Evolutionary conservation across 768 basidiomycete genomes (phyloP), one percentile per base, ranked within the genome.

Genomic region (Xerocomellus intermedius): DNA sequence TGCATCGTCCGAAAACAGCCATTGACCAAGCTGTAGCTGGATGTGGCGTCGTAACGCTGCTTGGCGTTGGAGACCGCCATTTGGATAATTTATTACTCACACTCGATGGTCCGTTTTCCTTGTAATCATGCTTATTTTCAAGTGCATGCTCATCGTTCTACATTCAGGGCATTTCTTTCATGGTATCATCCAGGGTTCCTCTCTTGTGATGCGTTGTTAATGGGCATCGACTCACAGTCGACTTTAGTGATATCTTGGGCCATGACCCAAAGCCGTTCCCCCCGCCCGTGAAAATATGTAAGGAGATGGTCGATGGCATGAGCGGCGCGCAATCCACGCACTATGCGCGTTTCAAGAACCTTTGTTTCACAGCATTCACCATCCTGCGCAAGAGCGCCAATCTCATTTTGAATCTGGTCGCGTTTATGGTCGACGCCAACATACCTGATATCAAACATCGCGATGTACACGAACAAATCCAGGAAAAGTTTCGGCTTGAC

Each of bases 281-380:
- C 2, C 97, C 97, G 7, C 91, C 94, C 13, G 95, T 98, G 61
- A 99, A 99, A 70, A 91, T 99, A 38, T 98, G 95, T 74, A 95
- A 96, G 66, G 97, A 98, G 69, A 99, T 98, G 97, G 93, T 98
- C 0, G 97, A 99, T 68, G 96, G 91, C 12, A 96, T 99, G 94
- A 97, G 97, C n/a, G 96, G 97, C 12, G 86, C 91, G 2, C 84
- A 90, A 64, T 96, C 94, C 7, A 82, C 89, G n/a, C 96, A 98
- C 69, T 98, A 98, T 71, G 83, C 86, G 24, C 87, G 95, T 30
- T 99, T 99, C 84, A 94, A 98, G 73, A 89, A 85, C 62, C 89
- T 94, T 60, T 97, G 93, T 70, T 96, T 95, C 72, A 98, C 96
- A n/a, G 97, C 94, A 1, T 98, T 98, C 74, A 91, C 89, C 50